Evolutionary conservation across 306 rosid genomes (phyloP).

Genomic region (Quillaja saponaria): DNA sequence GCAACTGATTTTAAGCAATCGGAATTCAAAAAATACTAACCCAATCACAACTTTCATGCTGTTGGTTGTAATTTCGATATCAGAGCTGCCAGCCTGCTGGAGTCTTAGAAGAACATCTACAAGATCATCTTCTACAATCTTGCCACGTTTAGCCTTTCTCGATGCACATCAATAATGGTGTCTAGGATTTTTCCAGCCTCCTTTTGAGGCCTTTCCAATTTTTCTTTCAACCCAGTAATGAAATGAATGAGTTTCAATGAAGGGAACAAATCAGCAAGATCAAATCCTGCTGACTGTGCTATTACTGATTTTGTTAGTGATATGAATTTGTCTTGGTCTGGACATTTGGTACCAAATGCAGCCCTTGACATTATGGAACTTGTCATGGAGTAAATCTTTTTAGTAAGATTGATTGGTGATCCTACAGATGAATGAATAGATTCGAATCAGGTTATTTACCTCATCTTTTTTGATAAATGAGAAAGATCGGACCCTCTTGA

Average conservation of each 20-base stretch:
- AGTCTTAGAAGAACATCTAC: slow-evolving; percentile 37
- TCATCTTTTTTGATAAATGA: slow-evolving; percentile 49
- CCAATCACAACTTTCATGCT: slow-evolving; percentile 43
- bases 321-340: slow-evolving; percentile 24
- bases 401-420: slow-evolving; percentile 33
- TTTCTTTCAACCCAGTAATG: slow-evolving; percentile 28
- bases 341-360: slow-evolving; percentile 31
- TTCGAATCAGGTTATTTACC: slow-evolving; percentile 29
- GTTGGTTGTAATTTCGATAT: slow-evolving; percentile 29
- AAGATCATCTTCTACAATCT: slow-evolving; percentile 22
- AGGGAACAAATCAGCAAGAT: slow-evolving; percentile 40
- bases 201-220: slow-evolving; percentile 17
- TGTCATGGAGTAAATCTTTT: background rate
- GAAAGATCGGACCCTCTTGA: slow-evolving; percentile 43
- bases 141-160: background rate
- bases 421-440: slow-evolving; percentile 25
- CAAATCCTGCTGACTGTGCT: slow-evolving; percentile 22
- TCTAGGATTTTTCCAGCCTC: slow-evolving; percentile 28
- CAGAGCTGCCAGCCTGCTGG: slow-evolving; percentile 22
- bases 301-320: background rate
- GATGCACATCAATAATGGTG: slow-evolving; percentile 26
- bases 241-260: slow-evolving; percentile 24
- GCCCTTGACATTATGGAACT: slow-evolving; percentile 18
- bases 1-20: too few species aligned
- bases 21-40: too few species aligned